Percentiles rank a stretch among this genome's conserved stretches.
Conservation (phyloP, 805 yeast species). For the Saccharomycopsis amapae region DNA sequence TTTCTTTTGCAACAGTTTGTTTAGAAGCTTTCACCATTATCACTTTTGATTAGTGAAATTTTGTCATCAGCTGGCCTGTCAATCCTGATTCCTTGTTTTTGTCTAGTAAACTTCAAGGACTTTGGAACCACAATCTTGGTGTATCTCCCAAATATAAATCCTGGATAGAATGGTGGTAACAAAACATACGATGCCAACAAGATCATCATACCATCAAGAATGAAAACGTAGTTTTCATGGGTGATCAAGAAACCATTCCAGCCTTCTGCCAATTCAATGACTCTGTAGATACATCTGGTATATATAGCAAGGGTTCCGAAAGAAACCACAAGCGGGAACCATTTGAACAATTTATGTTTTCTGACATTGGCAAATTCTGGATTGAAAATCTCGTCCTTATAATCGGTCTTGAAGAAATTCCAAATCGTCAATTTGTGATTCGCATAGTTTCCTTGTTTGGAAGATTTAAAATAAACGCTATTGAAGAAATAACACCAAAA, state of each 20-base stretch:
- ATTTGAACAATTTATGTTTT: conserved; percentile 31
- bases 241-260: conserved; percentile 62
- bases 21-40: no score
- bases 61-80: no score
- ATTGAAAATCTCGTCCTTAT: conserved; percentile 27
- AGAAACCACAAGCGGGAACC: conserved; percentile 39
- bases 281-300: conserved; percentile 65
- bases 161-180: conserved; percentile 48
- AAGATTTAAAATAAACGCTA: conserved; percentile 28
- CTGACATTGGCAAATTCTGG: conserved; percentile 33
- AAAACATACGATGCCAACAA: conserved; percentile 42
- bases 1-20: no score
- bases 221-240: conserved; percentile 51
- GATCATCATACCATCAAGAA: conserved; percentile 59
- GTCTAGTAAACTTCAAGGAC: neutral
- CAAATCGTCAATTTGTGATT: neutral
- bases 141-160: conserved; percentile 40
- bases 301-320: conserved; percentile 48
- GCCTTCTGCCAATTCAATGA: conserved; percentile 65
- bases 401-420: neutral
- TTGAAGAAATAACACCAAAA: conserved; percentile 43
- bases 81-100: no score
- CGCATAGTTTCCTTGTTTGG: neutral
- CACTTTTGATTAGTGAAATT: no score
- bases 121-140: neutral